A percentile compares a stretch with the other conserved stretches of the same genome.
phyloP scores from a whole-genome alignment of 176 grass and related monocot species.

The Eremochloa ophiuroides region DNA sequence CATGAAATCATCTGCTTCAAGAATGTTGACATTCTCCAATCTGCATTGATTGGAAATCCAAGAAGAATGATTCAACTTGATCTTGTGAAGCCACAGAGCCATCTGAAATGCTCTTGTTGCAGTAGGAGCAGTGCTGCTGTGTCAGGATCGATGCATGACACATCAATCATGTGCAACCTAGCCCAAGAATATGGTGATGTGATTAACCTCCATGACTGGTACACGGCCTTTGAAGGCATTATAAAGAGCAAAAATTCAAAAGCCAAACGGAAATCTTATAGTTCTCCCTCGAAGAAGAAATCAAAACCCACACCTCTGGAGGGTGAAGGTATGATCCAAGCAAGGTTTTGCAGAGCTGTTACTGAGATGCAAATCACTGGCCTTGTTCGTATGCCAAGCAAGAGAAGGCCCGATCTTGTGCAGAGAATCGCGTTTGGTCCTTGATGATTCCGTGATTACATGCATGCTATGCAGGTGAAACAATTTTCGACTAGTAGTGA shows the following conservation, averaged over 20 bases:
- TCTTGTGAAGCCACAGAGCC: constrained; percentile 61
- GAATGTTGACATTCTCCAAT: constrained; percentile 68
- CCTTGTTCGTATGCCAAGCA: constrained; percentile 81
- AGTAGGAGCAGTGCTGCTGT: constrained; percentile 47
- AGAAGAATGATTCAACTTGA: constrained; percentile 86
- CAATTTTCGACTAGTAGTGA: neutral
- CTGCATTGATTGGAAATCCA: constrained; percentile 81
- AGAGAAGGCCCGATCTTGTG: constrained; percentile 81
- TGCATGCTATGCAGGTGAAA: neutral
- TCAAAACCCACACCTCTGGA: constrained; percentile 36
- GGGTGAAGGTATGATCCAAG: constrained; percentile 64
- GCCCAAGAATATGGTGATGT: constrained; percentile 91
- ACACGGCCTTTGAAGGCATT: constrained; percentile 66
- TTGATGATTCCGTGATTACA: constrained; percentile 7
- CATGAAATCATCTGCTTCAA: constrained; percentile 96
- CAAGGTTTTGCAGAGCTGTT: constrained; percentile 85
- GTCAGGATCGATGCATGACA: constrained; percentile 69
- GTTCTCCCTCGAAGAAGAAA: constrained; percentile 73
- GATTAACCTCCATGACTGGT: constrained; percentile 95
- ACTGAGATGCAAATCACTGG: constrained; percentile 82
- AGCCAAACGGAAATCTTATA: constrained; percentile 38
- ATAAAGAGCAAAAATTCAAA: constrained; percentile 34
- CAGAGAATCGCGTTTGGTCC: constrained; percentile 91
- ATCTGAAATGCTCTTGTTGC: constrained; percentile 76
- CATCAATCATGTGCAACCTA: constrained; percentile 85